Evolutionary conservation across 495 filamentous ascomycete species (phyloP).

Genomic region (Aspergillus conjunctus): DNA sequence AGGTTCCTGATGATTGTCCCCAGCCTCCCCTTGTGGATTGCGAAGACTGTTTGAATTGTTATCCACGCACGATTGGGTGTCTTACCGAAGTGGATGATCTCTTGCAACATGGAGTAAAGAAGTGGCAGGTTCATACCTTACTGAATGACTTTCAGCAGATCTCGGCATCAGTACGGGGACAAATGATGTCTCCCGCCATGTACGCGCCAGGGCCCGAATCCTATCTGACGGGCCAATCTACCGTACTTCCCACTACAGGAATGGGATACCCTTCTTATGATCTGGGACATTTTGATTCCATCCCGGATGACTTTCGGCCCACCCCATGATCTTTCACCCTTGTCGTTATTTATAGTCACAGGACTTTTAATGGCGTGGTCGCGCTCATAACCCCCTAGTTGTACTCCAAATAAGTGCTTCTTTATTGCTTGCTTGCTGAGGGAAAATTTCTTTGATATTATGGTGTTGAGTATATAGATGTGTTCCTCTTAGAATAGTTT

Average conservation of each 20-base stretch:
- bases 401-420: no score
- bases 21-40: conserved; percentile 39
- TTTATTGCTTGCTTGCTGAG: no score
- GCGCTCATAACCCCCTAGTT: background rate
- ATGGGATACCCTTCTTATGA: conserved; percentile 19
- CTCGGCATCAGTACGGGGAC: conserved; percentile 17
- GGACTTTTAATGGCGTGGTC: background rate
- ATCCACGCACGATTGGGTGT: conserved; percentile 39
- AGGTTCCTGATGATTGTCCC: conserved; percentile 39
- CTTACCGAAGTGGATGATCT: conserved; percentile 38
- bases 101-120: conserved; percentile 36
- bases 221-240: conserved; percentile 21
- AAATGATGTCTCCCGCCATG: conserved; percentile 18
- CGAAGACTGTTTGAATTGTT: conserved; percentile 42
- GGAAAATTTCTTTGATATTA: no score
- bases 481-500: no score
- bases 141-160: conserved; percentile 38
- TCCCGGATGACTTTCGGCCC: conserved; percentile 1
- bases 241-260: conserved; percentile 12
- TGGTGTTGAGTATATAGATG: no score
- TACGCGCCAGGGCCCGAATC: conserved; percentile 21
- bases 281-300: conserved; percentile 9
- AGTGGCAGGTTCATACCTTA: conserved; percentile 37
- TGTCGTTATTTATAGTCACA: background rate
- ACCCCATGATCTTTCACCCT: background rate